These are phyloP conservation scores for Russula vinacea DNA, from an alignment of 768 basidiomycete genomes.

Conservation along the genomic window DNA sequence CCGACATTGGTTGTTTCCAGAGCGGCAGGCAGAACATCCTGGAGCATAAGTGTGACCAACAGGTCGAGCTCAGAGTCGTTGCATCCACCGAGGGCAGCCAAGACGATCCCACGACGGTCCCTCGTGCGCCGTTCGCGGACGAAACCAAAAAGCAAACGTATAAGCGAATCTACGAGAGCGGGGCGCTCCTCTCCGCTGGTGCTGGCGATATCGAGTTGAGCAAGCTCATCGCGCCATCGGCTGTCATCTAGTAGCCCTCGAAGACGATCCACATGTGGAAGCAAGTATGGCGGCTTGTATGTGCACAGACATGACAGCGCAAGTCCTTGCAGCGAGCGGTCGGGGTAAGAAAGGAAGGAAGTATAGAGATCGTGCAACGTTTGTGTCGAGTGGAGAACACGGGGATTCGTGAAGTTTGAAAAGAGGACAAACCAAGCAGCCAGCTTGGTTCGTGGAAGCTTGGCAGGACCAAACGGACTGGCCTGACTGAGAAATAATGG, in stretches of 20 bases:
- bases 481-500: conserved; percentile 66
- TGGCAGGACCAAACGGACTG: conserved; percentile 40
- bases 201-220: conserved; percentile 61
- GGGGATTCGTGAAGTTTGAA: conserved; percentile 90
- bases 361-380: conserved; percentile 64
- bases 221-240: conserved; percentile 85
- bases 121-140: conserved; percentile 78
- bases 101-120: conserved; percentile 68
- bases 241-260: conserved; percentile 75
- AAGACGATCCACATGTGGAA: conserved; percentile 59
- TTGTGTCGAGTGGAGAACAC: conserved; percentile 70
- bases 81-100: conserved; percentile 68
- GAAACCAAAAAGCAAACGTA: conserved; percentile 80
- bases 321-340: conserved; percentile 68
- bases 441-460: conserved; percentile 60
- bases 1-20: conserved; percentile 29
- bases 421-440: conserved; percentile 79
- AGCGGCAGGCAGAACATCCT: conserved; percentile 48
- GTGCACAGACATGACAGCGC: conserved; percentile 78
- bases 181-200: conserved; percentile 54
- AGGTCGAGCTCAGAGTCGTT: conserved; percentile 68
- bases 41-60: conserved; percentile 84
- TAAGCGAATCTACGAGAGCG: conserved; percentile 64
- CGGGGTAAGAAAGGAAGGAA: conserved; percentile 79
- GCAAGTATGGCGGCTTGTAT: conserved; percentile 65